Conservation (phyloP, 352 stramenopile genomes). For the Globisporangium nodosum region DNA sequence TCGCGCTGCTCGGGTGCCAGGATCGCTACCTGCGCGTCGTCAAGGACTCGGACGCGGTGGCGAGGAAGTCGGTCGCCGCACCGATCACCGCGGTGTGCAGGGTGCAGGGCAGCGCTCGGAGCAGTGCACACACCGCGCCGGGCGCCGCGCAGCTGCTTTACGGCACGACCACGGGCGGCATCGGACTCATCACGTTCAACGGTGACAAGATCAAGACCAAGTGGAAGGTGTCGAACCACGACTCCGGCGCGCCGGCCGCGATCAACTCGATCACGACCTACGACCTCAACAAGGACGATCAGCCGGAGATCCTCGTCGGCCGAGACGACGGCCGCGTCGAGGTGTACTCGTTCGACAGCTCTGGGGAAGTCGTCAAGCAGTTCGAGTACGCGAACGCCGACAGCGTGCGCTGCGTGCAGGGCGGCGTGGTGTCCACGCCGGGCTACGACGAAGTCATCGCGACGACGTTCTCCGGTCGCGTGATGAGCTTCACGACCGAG, state of each 20-base stretch:
- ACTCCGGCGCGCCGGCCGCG: slow-evolving; percentile 20
- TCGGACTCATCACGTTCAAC: slow-evolving; percentile 63
- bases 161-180: slow-evolving; percentile 46
- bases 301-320: slow-evolving; percentile 68
- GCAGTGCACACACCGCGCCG: slow-evolving; percentile 9
- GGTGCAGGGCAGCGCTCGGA: slow-evolving; percentile 18
- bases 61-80: slow-evolving; percentile 54
- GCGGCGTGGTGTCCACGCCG: slow-evolving; percentile 60
- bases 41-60: slow-evolving; percentile 43
- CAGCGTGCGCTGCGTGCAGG: slow-evolving; percentile 70
- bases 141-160: slow-evolving; percentile 49
- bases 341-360: slow-evolving; percentile 57
- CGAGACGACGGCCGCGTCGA: slow-evolving; percentile 77
- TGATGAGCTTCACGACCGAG: slow-evolving; percentile 82
- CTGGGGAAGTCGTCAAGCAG: slow-evolving; percentile 46
- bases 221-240: slow-evolving; percentile 45
- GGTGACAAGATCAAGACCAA: slow-evolving; percentile 73
- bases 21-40: slow-evolving; percentile 65
- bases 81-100: slow-evolving; percentile 49
- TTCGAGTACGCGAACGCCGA: slow-evolving; percentile 69
- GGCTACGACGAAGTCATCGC: slow-evolving; percentile 73
- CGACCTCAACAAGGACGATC: slow-evolving; percentile 79
- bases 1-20: slow-evolving; percentile 62
- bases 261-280: slow-evolving; percentile 79
- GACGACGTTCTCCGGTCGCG: slow-evolving; percentile 71